Evolutionary conservation across 306 rosid species (phyloP).

Genomic region (Echinosophora koreensis): DNA sequence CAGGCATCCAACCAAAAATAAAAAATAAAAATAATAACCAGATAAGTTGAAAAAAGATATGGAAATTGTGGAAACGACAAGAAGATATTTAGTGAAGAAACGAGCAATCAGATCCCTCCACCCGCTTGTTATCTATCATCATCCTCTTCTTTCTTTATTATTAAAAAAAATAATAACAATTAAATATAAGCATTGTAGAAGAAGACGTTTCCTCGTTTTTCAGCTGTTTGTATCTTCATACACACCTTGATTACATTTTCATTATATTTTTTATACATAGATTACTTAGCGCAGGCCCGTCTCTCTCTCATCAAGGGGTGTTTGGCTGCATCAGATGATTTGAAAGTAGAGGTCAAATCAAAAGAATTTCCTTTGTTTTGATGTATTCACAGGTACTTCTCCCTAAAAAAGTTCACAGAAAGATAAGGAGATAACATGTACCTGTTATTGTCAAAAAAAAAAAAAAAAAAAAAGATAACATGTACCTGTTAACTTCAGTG

Average conservation of each 20-base stretch:
- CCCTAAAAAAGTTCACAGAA: slow-evolving; percentile 47
- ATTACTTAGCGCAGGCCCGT: slow-evolving; percentile 44
- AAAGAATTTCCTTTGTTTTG: slow-evolving; percentile 57
- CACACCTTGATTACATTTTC: slow-evolving; percentile 51
- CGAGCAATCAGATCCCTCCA: slow-evolving; percentile 71
- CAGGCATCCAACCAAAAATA: slow-evolving; percentile 88
- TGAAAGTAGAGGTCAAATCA: slow-evolving; percentile 87
- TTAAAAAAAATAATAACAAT: slow-evolving; percentile 11
- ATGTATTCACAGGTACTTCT: slow-evolving; percentile 81
- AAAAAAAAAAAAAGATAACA: too few species aligned
- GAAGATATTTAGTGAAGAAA: slow-evolving; percentile 80
- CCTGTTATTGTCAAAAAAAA: too few species aligned
- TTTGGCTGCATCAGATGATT: slow-evolving; percentile 61
- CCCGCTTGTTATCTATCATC: slow-evolving; percentile 53
- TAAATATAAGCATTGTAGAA: slow-evolving; percentile 58
- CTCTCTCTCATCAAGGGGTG: slow-evolving; percentile 54
- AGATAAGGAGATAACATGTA: slow-evolving; percentile 28
- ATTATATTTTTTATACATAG: slow-evolving; percentile 1
- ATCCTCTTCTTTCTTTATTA: slow-evolving; percentile 25
- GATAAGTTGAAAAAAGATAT: slow-evolving; percentile 46
- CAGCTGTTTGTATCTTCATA: slow-evolving; percentile 72
- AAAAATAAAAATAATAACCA: slow-evolving; percentile 48
- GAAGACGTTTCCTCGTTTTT: slow-evolving; percentile 90
- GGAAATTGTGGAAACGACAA: slow-evolving; percentile 86
- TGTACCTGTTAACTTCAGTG: too few species aligned